These are phyloP conservation scores for Alternaria sp. DNA, from an alignment of 2,329 filamentous ascomycete genomes.

Conservation along the genomic window DNA sequence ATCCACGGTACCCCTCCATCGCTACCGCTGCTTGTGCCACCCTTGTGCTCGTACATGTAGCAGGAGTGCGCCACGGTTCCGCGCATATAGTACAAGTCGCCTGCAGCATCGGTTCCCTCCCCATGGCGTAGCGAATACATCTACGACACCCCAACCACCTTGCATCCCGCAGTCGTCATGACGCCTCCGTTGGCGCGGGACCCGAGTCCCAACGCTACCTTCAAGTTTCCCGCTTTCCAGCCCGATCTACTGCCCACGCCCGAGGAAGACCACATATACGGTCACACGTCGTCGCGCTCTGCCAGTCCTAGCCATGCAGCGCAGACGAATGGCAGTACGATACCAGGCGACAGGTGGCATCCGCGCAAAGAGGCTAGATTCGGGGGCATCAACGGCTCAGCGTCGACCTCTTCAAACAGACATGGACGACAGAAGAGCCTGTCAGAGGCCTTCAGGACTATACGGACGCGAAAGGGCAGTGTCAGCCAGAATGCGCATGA, in stretches of 20 bases:
- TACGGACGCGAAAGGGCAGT: constrained; percentile 81
- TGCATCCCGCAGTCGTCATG: constrained; percentile 35
- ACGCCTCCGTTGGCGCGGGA: constrained; percentile 39
- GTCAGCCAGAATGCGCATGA: constrained; percentile 94
- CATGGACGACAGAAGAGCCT: constrained; percentile 85
- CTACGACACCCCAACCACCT: constrained; percentile 23
- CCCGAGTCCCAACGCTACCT: constrained; percentile 46
- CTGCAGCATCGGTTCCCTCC: constrained; percentile 17
- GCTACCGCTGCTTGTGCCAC: constrained; percentile 6
- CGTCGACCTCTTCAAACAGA: constrained; percentile 42
- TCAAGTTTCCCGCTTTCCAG: constrained; percentile 58
- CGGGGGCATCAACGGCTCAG: constrained; percentile 53
- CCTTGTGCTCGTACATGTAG: background rate
- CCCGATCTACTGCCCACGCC: constrained; percentile 52
- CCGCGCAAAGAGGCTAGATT: constrained; percentile 63
- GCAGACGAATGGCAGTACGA: constrained; percentile 39
- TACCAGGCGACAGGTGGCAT: constrained; percentile 66
- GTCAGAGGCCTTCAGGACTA: constrained; percentile 84
- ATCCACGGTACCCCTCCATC: constrained; percentile 3
- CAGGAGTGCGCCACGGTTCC: constrained; percentile 6
- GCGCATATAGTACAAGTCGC: background rate
- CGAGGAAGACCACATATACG: constrained; percentile 44
- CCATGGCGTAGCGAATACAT: constrained; percentile 43
- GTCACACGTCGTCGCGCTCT: constrained; percentile 45
- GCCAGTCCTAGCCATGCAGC: constrained; percentile 39